Percentiles rank a stretch among this genome's conserved stretches.
Conservation (phyloP, 2,329 filamentous ascomycete genomes). For the Aspergillus hiratsukae region DNA sequence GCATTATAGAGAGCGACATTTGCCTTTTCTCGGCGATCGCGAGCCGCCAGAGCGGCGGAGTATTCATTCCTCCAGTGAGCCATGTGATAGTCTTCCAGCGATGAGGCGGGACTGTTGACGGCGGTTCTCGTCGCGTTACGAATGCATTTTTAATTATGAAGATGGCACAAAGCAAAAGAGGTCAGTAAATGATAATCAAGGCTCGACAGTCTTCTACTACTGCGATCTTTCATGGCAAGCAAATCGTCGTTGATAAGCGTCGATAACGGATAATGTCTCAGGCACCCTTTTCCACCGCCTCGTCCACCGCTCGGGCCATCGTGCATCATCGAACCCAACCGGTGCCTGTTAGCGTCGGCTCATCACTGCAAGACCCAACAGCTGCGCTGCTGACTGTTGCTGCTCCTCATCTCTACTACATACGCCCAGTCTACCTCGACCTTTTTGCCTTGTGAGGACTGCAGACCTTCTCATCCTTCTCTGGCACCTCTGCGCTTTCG, state of each 20-base stretch:
- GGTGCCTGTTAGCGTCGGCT: conserved; percentile 8
- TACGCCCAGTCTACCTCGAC: not conserved
- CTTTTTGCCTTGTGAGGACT: conserved; percentile 5
- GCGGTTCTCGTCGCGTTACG: conserved; percentile 2
- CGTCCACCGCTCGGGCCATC: conserved; percentile 27
- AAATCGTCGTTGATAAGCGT: not conserved
- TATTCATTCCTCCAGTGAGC: conserved; percentile 80
- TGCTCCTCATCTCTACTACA: not conserved
- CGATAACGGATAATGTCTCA: conserved; percentile 11
- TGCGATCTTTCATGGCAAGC: not conserved
- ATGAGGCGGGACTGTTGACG: conserved; percentile 11
- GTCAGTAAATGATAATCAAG: not conserved
- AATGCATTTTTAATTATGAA: conserved; percentile 5
- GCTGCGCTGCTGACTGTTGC: not conserved
- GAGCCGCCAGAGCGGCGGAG: conserved; percentile 65
- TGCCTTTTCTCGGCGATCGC: conserved; percentile 64
- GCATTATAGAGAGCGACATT: conserved; percentile 69
- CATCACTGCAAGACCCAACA: conserved; percentile 20
- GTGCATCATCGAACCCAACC: conserved; percentile 31
- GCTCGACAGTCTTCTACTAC: not conserved
- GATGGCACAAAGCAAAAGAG: not conserved
- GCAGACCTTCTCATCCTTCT: not conserved
- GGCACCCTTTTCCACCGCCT: conserved; percentile 21
- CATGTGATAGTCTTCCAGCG: conserved; percentile 37
- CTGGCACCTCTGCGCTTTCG: not conserved